Base-by-base conservation (phyloP, 1,284 basidiomycete species). In the Puccinia triticina region DNA sequence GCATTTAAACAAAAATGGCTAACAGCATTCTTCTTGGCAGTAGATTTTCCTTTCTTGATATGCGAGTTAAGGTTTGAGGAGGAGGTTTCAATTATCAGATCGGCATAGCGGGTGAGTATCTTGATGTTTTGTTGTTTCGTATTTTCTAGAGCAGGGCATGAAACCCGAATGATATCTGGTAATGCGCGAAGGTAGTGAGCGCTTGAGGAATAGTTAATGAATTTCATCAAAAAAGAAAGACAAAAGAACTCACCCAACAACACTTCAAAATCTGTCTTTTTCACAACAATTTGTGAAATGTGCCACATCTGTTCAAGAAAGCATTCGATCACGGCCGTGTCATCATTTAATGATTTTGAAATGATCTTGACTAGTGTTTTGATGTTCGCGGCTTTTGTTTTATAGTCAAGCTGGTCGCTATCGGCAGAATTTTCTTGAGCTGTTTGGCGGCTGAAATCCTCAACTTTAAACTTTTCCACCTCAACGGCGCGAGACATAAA, bases 401-500 rank as follows among this genome's bases (percentile, higher is more conserved):
- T 23, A 55, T 66, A 73, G 43, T 55, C 79, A 50, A 82, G 57
- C 40, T 75, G 50, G 23, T 57, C 40, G 40, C 37, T 18, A 32
- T 61, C 40, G n/a, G 11, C n/a, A 29, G 29, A 29, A 55, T 34
- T 14, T 7, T 40, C 69, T 16, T 80, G n/a, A 12, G 67, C 18
- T 4, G 16, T 2, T 53, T 69, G 61, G 16, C 29, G n/a, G 59
- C 29, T 48, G 37, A 26, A 73, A 59, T 50, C 46, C 16, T 37
- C 40, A 48, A 59, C n/a, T 5, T 0, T 23, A 2, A 64, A 53
- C 61, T 53, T 67, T 61, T 64, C 79, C 26, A 53, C 34, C 61
- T 82, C 79, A 46, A 82, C 32, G 57, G 61, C 55, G 16, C 79
- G 79, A 48, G 72, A 75, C 55, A 82, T 74, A 37, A 82, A 73